Evolutionary conservation across 257 asterid species (phyloP).

Genomic region (Plectranthus barbatus): DNA sequence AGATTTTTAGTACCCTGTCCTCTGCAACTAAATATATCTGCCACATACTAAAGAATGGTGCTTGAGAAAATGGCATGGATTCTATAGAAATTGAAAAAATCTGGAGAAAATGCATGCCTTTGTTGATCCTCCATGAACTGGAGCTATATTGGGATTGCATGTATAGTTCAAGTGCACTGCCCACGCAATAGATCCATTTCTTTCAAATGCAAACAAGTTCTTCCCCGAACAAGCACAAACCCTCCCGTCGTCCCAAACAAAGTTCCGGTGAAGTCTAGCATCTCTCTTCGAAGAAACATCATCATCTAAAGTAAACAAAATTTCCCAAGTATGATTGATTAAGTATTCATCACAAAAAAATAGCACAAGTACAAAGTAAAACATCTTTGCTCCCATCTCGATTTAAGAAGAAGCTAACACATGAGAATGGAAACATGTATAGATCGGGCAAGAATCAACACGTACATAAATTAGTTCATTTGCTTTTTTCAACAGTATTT

Average conservation of each 20-base stretch:
- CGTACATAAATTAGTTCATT: too few relatives aligned
- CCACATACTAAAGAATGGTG: conserved; percentile 8
- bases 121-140: conserved; percentile 66
- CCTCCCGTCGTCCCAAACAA: conserved; percentile 74
- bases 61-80: not conserved
- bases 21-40: conserved; percentile 94
- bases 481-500: too few relatives aligned
- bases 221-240: conserved; percentile 56
- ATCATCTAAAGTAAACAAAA: conserved; percentile 28
- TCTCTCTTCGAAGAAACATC: conserved; percentile 28
- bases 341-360: not conserved
- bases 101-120: conserved; percentile 35
- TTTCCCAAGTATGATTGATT: too few relatives aligned
- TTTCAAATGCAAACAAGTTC: conserved; percentile 56
- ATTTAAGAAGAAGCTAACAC: too few relatives aligned
- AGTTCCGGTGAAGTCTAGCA: conserved; percentile 38
- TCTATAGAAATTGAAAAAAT: not conserved
- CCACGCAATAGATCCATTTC: conserved; percentile 80
- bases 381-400: too few relatives aligned
- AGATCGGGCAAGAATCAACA: too few relatives aligned
- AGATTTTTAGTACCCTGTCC: conserved; percentile 55
- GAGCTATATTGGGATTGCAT: conserved; percentile 51
- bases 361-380: not conserved
- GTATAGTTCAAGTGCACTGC: conserved; percentile 40
- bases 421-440: too few relatives aligned